Evolutionary conservation across 2,329 filamentous ascomycete species (phyloP), one percentile per base, ranked within the genome.

Genomic region (Claviceps quebecensis): DNA sequence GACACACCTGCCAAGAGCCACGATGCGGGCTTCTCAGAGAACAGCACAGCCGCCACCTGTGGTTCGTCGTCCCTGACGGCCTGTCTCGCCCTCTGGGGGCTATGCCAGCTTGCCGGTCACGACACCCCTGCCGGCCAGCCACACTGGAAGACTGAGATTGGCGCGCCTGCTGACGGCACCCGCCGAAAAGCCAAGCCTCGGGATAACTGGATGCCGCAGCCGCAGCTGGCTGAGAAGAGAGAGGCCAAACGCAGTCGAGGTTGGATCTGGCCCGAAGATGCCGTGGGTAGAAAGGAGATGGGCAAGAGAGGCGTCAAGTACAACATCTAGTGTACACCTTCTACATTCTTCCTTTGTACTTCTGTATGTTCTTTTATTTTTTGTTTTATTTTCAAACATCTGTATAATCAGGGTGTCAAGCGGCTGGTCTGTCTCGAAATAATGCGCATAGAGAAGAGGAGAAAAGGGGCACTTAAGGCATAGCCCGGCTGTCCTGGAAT

Each of bases 201-300:
- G 43, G 86, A 90, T 65, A 68, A 69, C 22, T 89, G 86, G 86
- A 87, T 90, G 68, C 84, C 86, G 9, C 80, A 73, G 69, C 81
- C 80, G 48, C 86, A 82, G 71, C 73, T 79, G 58, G 83, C 75
- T 36, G 84, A 86, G 77, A 93, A 86, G 81, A 71, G 80, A 53
- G 83, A 86, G 67, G 82, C 84, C 19, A 89, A 88, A 77, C 69
- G 84, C 22, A 74, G 78, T 2, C 69, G 86, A 34, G 86, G 85
- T 0, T 90, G 86, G 86, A 77, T 87, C 1, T 76, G 81, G 69
- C 86, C 86, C 1, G 84, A 89, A 60, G 86, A 89, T 60, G 73
- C 81, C 3, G 72, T 89, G 11, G 81, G 81, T 8, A 74, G 84
- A 60, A 82, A 86, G 68, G 85, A 90, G 69, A 72, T 84, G 49